Conservation (phyloP, 768 basidiomycete genomes). For the Mycena pura region DNA sequence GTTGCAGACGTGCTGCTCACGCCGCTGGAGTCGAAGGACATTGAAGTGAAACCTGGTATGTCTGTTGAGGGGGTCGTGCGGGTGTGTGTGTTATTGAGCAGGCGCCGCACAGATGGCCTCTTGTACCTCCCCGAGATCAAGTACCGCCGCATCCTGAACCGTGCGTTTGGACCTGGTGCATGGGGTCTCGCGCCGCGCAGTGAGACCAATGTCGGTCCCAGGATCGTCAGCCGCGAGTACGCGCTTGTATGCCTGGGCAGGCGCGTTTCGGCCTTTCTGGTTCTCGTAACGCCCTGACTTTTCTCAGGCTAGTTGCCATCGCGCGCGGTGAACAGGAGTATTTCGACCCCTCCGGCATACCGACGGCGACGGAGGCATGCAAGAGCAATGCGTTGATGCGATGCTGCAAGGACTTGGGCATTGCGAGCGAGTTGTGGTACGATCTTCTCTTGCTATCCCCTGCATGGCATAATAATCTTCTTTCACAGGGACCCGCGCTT, state of each 20-base stretch:
- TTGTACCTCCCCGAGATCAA: constrained; percentile 97
- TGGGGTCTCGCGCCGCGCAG: constrained; percentile 96
- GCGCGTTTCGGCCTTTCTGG: constrained; percentile 50
- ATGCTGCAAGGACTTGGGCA: constrained; percentile 95
- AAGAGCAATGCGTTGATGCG: constrained; percentile 98
- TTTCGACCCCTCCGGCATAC: constrained; percentile 88
- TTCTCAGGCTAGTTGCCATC: constrained; percentile 79
- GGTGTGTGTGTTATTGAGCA: neutral
- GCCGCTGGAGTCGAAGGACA: constrained; percentile 76
- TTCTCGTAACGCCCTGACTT: neutral
- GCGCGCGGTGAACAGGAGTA: constrained; percentile 97
- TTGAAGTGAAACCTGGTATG: constrained; percentile 94
- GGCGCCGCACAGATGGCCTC: constrained; percentile 81
- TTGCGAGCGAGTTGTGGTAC: constrained; percentile 96
- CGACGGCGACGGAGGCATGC: constrained; percentile 93
- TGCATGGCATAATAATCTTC: neutral
- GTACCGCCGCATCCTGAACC: constrained; percentile 90
- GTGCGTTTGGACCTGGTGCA: constrained; percentile 93
- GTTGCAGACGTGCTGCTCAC: constrained; percentile 74
- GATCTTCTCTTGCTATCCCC: constrained; percentile 21
- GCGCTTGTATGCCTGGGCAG: constrained; percentile 92
- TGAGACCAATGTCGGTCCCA: constrained; percentile 88
- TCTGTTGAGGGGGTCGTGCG: too few relatives aligned
- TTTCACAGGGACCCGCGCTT: constrained; percentile 88
- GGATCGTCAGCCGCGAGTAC: constrained; percentile 91